Evolutionary conservation across 352 stramenopile genomes (phyloP), one percentile per base, ranked within the genome.

Genomic region (Phytophthora tentaculata): DNA sequence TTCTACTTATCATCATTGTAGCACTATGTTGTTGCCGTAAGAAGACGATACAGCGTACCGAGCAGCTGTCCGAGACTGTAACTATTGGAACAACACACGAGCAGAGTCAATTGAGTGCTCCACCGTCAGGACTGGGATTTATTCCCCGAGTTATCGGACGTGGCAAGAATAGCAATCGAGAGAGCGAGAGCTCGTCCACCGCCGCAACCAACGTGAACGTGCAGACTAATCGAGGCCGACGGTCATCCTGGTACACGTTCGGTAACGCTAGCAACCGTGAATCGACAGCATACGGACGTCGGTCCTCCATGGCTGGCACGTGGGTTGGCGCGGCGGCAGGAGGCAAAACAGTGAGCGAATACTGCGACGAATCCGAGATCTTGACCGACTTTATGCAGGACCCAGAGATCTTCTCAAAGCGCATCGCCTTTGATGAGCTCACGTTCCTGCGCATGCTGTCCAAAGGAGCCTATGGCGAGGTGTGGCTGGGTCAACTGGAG

Each of bases 401-500:
- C 50, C 69, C 81, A 13, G 48, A 68, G 29, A 64, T 91, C 2
- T 64, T 85, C 17, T 74, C 76, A 5, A 86, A 83, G 49, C 73
- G 74, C 14, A 88, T 91, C 23, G 61, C 80, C 19, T 88, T 89
- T 56, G 81, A 89, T 23, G 81, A 92, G 43, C 66, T 94, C 44
- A 92, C 80, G 23, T 87, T 85, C 37, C 52, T 91, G 52, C 78
- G 82, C 0, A 69, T 88, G 54, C 35, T 94, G 39, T 88, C 80
- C 13, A 89, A 90, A 52, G 86, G 86, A 39, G 80, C 85, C 13
- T 94, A 79, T 24, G 87, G 87, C 12, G 85, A 95, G 62, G 84
- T 95, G 20, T 92, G 74, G 67, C 68, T 89, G 17, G 87, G 82
- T 0, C 81, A 90, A 61, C 65, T 89, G 20, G 80, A 92, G 56